Evolutionary conservation across 768 basidiomycete genomes (phyloP).

Genomic region (Leccinum olivaceopallidum): DNA sequence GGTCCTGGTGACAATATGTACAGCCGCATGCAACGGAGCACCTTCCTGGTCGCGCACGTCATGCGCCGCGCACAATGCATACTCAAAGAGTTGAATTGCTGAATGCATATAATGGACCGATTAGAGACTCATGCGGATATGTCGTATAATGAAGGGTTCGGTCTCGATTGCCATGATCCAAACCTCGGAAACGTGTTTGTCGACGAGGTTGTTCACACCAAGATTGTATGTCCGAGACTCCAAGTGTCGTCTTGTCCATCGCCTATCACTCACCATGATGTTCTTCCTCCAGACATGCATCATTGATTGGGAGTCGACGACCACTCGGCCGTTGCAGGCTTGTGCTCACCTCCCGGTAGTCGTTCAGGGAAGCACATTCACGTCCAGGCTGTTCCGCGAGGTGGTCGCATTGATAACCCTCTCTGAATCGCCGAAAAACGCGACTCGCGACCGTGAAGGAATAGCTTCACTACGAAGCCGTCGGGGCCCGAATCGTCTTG

Average conservation of each 20-base stretch:
- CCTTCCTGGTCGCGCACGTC: constrained; percentile 75
- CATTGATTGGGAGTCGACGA: constrained; percentile 93
- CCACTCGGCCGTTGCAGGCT: constrained; percentile 82
- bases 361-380: constrained; percentile 76
- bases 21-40: constrained; percentile 74
- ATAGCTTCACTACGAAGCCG: constrained; percentile 74
- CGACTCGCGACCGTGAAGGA: constrained; percentile 49
- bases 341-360: constrained; percentile 82
- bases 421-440: constrained; percentile 20
- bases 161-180: constrained; percentile 82
- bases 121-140: constrained; percentile 39
- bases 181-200: constrained; percentile 67
- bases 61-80: constrained; percentile 61
- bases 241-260: not conserved
- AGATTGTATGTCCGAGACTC: constrained; percentile 55
- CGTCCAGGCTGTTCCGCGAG: constrained; percentile 67
- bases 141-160: constrained; percentile 57
- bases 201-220: constrained; percentile 62
- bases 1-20: constrained; percentile 74
- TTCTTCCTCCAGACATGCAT: constrained; percentile 65
- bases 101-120: constrained; percentile 66
- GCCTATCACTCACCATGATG: not conserved
- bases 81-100: constrained; percentile 68
- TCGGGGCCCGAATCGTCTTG: constrained; percentile 69
- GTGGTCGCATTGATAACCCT: constrained; percentile 52